Conservation (phyloP, 1,284 basidiomycete genomes). For the Ceratobasidium sp. region DNA sequence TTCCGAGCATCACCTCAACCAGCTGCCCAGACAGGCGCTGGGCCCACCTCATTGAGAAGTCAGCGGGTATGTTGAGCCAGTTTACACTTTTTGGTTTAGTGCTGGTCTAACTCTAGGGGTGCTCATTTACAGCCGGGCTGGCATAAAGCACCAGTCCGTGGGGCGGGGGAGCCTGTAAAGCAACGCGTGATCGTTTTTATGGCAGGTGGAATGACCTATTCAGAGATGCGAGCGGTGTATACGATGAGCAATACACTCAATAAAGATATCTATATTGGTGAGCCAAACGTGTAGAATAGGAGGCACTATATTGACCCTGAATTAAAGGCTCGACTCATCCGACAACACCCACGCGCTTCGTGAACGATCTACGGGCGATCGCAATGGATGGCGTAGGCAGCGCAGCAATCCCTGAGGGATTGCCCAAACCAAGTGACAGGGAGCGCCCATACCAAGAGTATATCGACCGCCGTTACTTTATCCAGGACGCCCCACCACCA, state of each 20-base stretch:
- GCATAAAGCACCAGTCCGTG: constrained; percentile 77
- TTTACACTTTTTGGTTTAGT: background rate
- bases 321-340: constrained; percentile 88
- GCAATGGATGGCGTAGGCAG: constrained; percentile 83
- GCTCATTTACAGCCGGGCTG: constrained; percentile 72
- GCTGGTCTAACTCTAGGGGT: constrained; percentile 57
- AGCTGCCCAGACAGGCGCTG: constrained; percentile 54
- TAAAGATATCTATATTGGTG: constrained; percentile 94
- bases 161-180: constrained; percentile 66
- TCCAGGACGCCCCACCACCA: constrained; percentile 70
- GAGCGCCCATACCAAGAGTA: constrained; percentile 73
- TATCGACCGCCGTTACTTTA: constrained; percentile 83
- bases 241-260: constrained; percentile 78
- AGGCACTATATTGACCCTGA: background rate
- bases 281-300: constrained; percentile 52
- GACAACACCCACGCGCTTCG: constrained; percentile 84
- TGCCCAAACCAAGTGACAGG: constrained; percentile 67
- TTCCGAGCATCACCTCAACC: constrained; percentile 57
- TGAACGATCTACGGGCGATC: constrained; percentile 87
- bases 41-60: constrained; percentile 81
- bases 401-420: constrained; percentile 77
- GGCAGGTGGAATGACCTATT: constrained; percentile 96
- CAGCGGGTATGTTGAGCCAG: constrained; percentile 55
- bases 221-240: constrained; percentile 92
- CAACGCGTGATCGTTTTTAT: constrained; percentile 93